Evolutionary conservation across 2,329 filamentous ascomycete genomes (phyloP).

Genomic region (Aureobasidium musti): DNA sequence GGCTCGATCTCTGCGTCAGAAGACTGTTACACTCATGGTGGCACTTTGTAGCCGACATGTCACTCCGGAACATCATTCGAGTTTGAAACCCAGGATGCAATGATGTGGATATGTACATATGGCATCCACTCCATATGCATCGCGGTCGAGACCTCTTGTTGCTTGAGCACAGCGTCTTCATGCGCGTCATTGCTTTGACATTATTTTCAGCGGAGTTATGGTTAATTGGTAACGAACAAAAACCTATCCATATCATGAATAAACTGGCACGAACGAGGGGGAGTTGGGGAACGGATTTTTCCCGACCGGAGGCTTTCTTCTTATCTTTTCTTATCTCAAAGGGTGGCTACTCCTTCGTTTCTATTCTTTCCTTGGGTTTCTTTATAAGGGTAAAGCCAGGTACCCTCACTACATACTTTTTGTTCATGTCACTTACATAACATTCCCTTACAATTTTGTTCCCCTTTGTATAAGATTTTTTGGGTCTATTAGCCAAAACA

Average conservation of each 20-base stretch:
- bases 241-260: constrained; percentile 16
- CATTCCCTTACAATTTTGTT: background rate
- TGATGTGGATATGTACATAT: constrained; percentile 9
- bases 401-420: constrained; percentile 5
- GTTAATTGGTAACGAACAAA: constrained; percentile 10
- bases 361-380: constrained; percentile 1
- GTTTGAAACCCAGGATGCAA: background rate
- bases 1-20: background rate
- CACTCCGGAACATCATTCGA: background rate
- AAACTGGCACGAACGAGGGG: constrained; percentile 1
- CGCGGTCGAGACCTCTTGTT: background rate
- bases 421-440: background rate
- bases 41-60: background rate
- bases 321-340: background rate
- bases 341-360: constrained; percentile 4
- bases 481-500: background rate
- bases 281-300: background rate
- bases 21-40: background rate
- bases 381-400: constrained; percentile 8
- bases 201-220: constrained; percentile 1
- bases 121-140: background rate
- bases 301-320: background rate
- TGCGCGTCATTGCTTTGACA: background rate
- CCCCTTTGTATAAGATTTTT: background rate
- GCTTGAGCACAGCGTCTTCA: background rate